Evolutionary conservation across 805 yeast genomes (phyloP).

Genomic region (Saccharomycopsis malanga): DNA sequence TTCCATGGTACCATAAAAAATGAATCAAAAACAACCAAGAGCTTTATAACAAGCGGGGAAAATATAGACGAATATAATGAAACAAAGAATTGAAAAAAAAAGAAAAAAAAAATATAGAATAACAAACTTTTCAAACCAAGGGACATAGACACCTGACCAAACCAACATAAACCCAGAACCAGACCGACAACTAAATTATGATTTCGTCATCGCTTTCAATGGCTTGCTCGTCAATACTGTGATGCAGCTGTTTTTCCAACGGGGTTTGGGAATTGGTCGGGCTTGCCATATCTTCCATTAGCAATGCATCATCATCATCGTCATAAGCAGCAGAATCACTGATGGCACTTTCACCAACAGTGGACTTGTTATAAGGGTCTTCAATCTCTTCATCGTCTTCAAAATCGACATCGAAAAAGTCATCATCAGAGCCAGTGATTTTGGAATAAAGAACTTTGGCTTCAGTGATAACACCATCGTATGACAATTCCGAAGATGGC

Average conservation of each 20-base stretch:
- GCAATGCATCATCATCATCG: slow-evolving; percentile 17
- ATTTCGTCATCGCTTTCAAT: slow-evolving; percentile 21
- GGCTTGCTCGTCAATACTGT: slow-evolving; percentile 2
- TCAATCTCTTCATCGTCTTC: slow-evolving; percentile 76
- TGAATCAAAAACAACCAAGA: too few relatives aligned
- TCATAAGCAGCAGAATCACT: slow-evolving; percentile 8
- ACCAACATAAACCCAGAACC: too few relatives aligned
- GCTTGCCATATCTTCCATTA: slow-evolving; percentile 20
- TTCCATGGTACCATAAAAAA: too few relatives aligned
- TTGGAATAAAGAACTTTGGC: slow-evolving; percentile 66
- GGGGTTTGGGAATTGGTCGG: background rate
- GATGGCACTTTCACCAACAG: background rate
- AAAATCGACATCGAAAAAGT: slow-evolving; percentile 92
- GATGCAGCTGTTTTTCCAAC: background rate
- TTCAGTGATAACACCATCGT: slow-evolving; percentile 84
- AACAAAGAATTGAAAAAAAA: too few relatives aligned
- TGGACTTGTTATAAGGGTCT: slow-evolving; percentile 27
- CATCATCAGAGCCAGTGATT: slow-evolving; percentile 90
- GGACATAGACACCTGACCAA: too few relatives aligned
- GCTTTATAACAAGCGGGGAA: too few relatives aligned
- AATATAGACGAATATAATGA: too few relatives aligned
- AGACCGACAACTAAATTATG: slow-evolving; percentile 10
- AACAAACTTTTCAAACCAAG: too few relatives aligned
- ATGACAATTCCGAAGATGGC: slow-evolving; percentile 82
- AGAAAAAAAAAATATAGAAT: too few relatives aligned